Conservation (phyloP, 257 asterid genomes). For the Euphrasia confusa region DNA sequence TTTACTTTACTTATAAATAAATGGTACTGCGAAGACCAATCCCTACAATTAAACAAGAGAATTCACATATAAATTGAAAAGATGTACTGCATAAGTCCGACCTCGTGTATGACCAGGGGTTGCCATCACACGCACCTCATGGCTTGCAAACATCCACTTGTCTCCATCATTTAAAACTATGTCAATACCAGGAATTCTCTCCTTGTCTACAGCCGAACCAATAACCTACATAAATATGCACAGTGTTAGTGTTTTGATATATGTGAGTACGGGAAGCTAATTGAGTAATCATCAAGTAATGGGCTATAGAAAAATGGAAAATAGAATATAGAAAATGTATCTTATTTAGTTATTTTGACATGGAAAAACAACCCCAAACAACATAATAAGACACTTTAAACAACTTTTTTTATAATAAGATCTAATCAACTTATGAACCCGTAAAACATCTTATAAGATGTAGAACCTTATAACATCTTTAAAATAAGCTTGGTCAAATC, state of each 20-base stretch:
- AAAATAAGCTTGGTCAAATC: too few species aligned
- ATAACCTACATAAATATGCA: constrained; percentile 51
- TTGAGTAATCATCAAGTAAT: background rate
- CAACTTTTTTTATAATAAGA: too few species aligned
- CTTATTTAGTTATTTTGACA: too few species aligned
- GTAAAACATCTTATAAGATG: too few species aligned
- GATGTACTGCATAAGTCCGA: constrained; percentile 28
- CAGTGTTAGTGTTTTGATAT: constrained; percentile 1
- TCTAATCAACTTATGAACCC: too few species aligned
- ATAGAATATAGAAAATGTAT: too few species aligned
- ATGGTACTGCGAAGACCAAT: background rate
- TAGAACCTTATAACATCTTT: too few species aligned
- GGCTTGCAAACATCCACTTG: constrained; percentile 98
- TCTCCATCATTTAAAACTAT: constrained; percentile 79
- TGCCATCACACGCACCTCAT: constrained; percentile 75
- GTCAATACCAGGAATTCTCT: constrained; percentile 95
- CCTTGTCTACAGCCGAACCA: constrained; percentile 77
- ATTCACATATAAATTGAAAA: constrained; percentile 9
- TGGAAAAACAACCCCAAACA: too few species aligned
- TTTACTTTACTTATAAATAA: too few species aligned
- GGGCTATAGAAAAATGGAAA: background rate
- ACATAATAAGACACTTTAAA: too few species aligned
- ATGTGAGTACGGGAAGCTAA: background rate
- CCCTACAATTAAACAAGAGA: constrained; percentile 3
- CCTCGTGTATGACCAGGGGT: constrained; percentile 99